Evolutionary conservation across 305 asterid species (phyloP).

Genomic region (Nicotiana rustica): DNA sequence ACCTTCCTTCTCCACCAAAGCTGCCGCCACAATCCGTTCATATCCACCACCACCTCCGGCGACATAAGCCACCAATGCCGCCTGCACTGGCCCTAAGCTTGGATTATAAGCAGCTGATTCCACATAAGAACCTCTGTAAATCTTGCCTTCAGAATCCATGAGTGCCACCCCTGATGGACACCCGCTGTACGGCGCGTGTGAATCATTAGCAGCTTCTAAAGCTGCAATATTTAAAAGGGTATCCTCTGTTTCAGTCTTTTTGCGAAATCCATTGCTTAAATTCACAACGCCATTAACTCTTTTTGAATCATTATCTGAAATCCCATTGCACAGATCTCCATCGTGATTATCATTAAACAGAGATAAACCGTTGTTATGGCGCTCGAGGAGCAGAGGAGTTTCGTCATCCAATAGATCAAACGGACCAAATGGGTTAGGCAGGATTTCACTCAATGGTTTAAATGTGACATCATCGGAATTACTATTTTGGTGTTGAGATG

Average conservation of each 20-base stretch:
- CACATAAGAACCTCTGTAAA: slow-evolving; percentile 72
- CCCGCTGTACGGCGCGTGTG: slow-evolving; percentile 89
- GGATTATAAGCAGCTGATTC: slow-evolving; percentile 98
- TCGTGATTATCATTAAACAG: slow-evolving; percentile 26
- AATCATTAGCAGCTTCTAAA: slow-evolving; percentile 75
- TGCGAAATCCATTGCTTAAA: slow-evolving; percentile 52
- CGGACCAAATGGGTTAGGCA: slow-evolving; percentile 89
- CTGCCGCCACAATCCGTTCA: slow-evolving; percentile 80
- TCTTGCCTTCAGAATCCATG: slow-evolving; percentile 83
- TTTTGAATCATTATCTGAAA: slow-evolving; percentile 38
- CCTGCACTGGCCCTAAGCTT: slow-evolving; percentile 87
- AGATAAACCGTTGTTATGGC: slow-evolving; percentile 59
- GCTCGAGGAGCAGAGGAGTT: slow-evolving; percentile 77
- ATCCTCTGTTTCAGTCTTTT: slow-evolving; percentile 7
- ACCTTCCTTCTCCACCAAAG: slow-evolving; percentile 77
- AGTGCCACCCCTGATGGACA: slow-evolving; percentile 92
- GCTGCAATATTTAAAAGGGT: slow-evolving; percentile 55
- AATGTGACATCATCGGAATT: slow-evolving; percentile 33
- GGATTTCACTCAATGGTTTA: slow-evolving; percentile 58
- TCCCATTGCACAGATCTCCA: slow-evolving; percentile 47
- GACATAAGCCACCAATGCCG: slow-evolving; percentile 80
- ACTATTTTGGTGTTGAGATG: slow-evolving; percentile 32
- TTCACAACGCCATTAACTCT: neutral
- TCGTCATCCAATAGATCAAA: slow-evolving; percentile 69
- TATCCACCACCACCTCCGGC: slow-evolving; percentile 79